Evolutionary conservation across 225 moss, liverwort and hornwort species (phyloP).

Genomic region (Pleurozium schreberi): DNA sequence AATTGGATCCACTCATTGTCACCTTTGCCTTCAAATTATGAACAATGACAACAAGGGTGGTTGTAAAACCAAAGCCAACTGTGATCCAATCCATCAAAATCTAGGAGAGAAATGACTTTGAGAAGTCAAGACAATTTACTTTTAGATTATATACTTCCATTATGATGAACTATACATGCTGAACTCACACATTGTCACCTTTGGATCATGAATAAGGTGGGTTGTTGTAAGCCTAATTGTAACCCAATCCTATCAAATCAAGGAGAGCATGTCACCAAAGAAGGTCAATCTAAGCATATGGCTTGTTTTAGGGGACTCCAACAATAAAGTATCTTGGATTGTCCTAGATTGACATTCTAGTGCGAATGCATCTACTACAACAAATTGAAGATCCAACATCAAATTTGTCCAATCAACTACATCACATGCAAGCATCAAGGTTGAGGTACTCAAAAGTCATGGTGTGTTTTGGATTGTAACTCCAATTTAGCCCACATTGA

Average conservation of each 20-base stretch:
- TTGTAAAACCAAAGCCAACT: neutral
- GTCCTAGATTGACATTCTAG: neutral
- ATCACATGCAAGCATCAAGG: neutral
- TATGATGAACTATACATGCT: neutral
- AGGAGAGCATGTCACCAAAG: rapidly evolving
- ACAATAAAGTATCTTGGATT: neutral
- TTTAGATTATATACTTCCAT: neutral
- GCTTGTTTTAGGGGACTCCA: neutral
- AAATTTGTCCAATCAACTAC: neutral
- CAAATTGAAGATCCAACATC: neutral
- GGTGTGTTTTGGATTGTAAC: neutral
- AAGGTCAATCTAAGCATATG: neutral
- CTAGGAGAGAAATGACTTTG: neutral
- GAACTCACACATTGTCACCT: neutral
- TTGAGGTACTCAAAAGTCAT: neutral
- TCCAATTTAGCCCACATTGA: neutral
- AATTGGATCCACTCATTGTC: neutral
- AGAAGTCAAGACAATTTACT: neutral
- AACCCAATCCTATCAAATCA: rapidly evolving
- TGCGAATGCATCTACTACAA: neutral
- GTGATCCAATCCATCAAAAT: neutral
- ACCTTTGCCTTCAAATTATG: neutral
- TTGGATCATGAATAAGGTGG: neutral
- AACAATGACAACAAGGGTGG: neutral
- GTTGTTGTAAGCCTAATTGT: neutral